These are phyloP conservation scores for Tricholoma flavovirens DNA, from an alignment of 768 basidiomycete genomes.

Conservation along the genomic window DNA sequence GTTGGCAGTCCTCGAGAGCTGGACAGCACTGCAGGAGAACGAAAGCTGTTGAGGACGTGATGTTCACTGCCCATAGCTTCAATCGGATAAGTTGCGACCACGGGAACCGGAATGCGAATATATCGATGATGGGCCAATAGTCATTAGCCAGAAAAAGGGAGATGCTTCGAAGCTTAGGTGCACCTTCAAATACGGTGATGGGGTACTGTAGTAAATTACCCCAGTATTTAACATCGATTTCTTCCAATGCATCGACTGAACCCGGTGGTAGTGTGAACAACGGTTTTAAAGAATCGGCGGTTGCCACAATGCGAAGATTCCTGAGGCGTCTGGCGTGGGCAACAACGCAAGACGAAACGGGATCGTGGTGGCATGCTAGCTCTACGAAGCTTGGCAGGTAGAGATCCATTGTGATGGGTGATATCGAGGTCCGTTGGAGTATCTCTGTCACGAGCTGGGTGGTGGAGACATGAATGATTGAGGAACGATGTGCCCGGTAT, in stretches of 20 bases:
- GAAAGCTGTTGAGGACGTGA: background rate
- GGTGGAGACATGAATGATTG: background rate
- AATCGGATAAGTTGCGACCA: background rate
- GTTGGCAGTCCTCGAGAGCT: background rate
- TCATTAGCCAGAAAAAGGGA: background rate
- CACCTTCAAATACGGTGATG: background rate
- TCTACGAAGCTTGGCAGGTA: background rate
- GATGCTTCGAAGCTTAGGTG: background rate
- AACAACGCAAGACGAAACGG: background rate
- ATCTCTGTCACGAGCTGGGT: background rate
- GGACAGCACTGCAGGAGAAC: background rate
- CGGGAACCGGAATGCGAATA: background rate
- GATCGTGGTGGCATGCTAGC: background rate
- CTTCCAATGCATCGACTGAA: background rate
- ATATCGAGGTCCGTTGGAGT: background rate
- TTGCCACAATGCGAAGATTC: background rate
- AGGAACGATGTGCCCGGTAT: background rate
- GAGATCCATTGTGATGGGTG: background rate
- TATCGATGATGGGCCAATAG: background rate
- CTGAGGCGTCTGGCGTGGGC: background rate
- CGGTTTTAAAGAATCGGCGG: background rate
- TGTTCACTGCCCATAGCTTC: background rate
- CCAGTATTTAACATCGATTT: background rate
- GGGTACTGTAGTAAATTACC: background rate
- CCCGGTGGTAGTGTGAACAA: background rate